These are phyloP conservation scores for Debaryomycetaceae sp. DNA, from an alignment of 1,139 yeast species.

Conservation along the genomic window DNA sequence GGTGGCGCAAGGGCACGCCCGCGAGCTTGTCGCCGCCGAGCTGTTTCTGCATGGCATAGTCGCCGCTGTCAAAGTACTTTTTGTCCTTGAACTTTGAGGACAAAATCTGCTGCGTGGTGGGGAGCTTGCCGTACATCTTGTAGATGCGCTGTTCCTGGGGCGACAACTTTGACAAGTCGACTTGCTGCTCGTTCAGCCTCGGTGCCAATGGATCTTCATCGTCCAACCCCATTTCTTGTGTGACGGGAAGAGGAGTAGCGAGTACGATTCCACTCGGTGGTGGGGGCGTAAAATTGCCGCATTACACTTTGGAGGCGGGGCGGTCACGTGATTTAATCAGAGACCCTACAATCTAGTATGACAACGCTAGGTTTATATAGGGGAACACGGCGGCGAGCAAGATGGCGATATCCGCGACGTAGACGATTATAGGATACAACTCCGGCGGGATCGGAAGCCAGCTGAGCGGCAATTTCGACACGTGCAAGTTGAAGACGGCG, in stretches of 20 bases:
- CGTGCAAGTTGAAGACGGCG: slow-evolving; percentile 16
- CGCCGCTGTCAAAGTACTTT: slow-evolving; percentile 94
- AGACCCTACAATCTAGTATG: background rate
- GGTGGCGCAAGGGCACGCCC: slow-evolving; percentile 33
- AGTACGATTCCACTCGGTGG: too few species aligned
- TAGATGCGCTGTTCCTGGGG: slow-evolving; percentile 64
- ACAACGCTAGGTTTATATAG: background rate
- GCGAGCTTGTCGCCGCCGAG: slow-evolving; percentile 20
- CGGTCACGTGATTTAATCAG: background rate
- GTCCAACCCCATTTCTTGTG: slow-evolving; percentile 6
- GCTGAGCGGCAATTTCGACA: slow-evolving; percentile 21
- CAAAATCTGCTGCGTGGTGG: slow-evolving; percentile 74
- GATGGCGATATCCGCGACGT: slow-evolving; percentile 19
- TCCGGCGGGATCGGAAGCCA: slow-evolving; percentile 32
- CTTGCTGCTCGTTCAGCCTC: slow-evolving; percentile 33
- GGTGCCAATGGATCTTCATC: slow-evolving; percentile 42
- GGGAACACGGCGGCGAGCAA: slow-evolving; percentile 1
- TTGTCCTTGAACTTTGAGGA: slow-evolving; percentile 77
- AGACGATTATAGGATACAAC: slow-evolving; percentile 22
- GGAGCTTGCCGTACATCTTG: slow-evolving; percentile 80
- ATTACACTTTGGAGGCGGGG: background rate
- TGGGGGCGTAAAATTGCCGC: background rate
- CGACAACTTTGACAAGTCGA: slow-evolving; percentile 47
- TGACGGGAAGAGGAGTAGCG: background rate
- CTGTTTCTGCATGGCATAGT: slow-evolving; percentile 82